Evolutionary conservation across 768 basidiomycete genomes (phyloP).

Genomic region (Agrocybe pediades): DNA sequence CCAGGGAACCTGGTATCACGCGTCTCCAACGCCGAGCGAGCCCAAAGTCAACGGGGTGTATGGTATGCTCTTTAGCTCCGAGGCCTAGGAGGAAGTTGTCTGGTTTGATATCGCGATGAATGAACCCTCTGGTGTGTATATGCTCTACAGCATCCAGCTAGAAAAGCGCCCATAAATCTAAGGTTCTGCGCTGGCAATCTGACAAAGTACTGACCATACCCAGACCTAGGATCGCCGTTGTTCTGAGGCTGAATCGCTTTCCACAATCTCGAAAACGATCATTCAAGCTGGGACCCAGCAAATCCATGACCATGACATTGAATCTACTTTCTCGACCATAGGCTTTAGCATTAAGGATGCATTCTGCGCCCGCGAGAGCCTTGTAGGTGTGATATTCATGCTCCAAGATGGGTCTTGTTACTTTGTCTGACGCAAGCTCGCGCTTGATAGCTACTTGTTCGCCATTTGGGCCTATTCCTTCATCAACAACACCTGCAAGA

Average conservation of each 20-base stretch:
- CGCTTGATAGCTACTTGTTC: slow-evolving; percentile 7
- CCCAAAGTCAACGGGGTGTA: slow-evolving; percentile 3
- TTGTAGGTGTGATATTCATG: slow-evolving; percentile 7
- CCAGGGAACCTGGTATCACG: background rate
- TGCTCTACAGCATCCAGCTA: slow-evolving; percentile 6
- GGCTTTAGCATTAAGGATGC: background rate
- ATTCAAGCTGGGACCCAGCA: slow-evolving; percentile 1
- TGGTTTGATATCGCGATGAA: slow-evolving; percentile 10
- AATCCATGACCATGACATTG: slow-evolving; percentile 6
- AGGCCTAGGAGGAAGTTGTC: slow-evolving; percentile 5
- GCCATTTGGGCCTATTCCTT: slow-evolving; percentile 1
- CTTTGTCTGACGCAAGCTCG: slow-evolving; percentile 5
- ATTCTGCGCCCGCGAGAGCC: slow-evolving; percentile 1
- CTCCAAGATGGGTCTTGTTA: slow-evolving; percentile 6
- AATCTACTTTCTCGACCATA: slow-evolving; percentile 1
- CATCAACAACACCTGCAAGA: slow-evolving; percentile 6
- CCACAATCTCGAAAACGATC: slow-evolving; percentile 3
- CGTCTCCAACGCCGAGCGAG: slow-evolving; percentile 1
- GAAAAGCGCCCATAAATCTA: background rate
- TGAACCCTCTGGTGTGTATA: slow-evolving; percentile 3
- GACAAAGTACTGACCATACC: slow-evolving; percentile 2
- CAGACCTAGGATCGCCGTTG: background rate
- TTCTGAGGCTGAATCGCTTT: slow-evolving; percentile 1
- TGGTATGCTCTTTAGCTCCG: background rate
- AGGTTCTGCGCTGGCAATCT: background rate